Conservation (phyloP, 2,329 filamentous ascomycete genomes). For the Fusarium burgessii region DNA sequence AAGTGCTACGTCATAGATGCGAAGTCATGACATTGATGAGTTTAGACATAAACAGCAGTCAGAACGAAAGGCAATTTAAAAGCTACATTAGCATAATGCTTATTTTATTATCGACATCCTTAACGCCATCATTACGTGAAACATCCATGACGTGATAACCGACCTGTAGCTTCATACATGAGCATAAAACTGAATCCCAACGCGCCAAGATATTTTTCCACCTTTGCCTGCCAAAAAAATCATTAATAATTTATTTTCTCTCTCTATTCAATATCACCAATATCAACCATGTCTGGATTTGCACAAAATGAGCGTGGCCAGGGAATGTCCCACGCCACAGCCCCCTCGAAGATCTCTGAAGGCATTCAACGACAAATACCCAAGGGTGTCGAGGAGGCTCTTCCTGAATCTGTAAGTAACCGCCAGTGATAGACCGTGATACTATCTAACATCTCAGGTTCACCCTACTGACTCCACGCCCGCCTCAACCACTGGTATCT, state of each 20-base stretch:
- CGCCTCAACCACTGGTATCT: slow-evolving; percentile 29
- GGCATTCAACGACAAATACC: slow-evolving; percentile 34
- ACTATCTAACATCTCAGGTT: slow-evolving; percentile 17
- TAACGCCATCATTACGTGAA: background rate
- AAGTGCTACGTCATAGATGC: slow-evolving; percentile 11
- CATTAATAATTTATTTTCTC: no score
- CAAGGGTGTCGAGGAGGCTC: slow-evolving; percentile 30
- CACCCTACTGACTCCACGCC: slow-evolving; percentile 37
- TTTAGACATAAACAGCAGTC: background rate
- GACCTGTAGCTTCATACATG: background rate
- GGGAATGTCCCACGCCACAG: slow-evolving; percentile 39
- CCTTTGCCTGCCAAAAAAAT: no score
- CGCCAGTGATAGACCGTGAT: rapidly evolving
- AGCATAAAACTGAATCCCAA: background rate
- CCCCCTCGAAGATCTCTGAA: slow-evolving; percentile 32
- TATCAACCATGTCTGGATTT: background rate
- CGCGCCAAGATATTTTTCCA: background rate
- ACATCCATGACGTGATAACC: background rate
- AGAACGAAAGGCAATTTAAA: background rate
- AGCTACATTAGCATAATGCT: background rate
- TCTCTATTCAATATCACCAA: background rate
- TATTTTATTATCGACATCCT: background rate
- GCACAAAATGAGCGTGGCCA: slow-evolving; percentile 28
- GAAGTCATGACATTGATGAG: background rate
- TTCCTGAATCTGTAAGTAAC: slow-evolving; percentile 38